phyloP scores from a whole-genome alignment of 169 alveolate genomes.

The Plasmodium fragile region DNA sequence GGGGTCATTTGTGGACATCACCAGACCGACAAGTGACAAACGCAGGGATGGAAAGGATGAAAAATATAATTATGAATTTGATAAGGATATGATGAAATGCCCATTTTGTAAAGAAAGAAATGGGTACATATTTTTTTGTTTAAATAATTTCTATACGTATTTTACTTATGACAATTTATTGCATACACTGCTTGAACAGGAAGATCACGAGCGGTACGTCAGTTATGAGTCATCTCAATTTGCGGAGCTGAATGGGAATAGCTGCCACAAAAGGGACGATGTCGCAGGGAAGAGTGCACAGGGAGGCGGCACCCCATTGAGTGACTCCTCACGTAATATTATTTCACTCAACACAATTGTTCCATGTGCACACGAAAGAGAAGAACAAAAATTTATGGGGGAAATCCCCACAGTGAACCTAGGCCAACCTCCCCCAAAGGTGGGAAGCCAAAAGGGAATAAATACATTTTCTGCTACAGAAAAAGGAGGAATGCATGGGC shows the following conservation, averaged over 20 bases:
- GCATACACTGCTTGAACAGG: constrained; percentile 35
- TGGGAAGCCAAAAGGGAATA: neutral
- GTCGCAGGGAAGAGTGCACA: neutral
- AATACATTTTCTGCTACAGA: neutral
- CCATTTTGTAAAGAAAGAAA: constrained; percentile 76
- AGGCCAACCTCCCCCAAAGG: neutral
- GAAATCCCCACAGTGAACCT: neutral
- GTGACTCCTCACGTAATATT: neutral
- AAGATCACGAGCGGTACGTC: neutral
- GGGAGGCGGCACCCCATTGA: neutral
- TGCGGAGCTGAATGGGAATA: neutral
- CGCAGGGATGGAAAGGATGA: constrained; percentile 29
- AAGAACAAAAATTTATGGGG: neutral
- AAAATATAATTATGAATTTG: constrained; percentile 47
- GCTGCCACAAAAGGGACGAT: neutral
- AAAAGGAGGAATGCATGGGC: neutral
- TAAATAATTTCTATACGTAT: constrained; percentile 75
- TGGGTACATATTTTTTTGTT: constrained; percentile 71
- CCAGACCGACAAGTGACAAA: neutral
- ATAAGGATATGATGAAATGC: constrained; percentile 56
- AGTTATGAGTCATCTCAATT: neutral
- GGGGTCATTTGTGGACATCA: neutral
- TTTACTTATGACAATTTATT: constrained; percentile 69
- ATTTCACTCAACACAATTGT: neutral
- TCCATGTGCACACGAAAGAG: neutral